These are phyloP conservation scores for Teratosphaeriaceae sp. DNA, from an alignment of 2,329 filamentous ascomycete genomes.

Conservation along the genomic window DNA sequence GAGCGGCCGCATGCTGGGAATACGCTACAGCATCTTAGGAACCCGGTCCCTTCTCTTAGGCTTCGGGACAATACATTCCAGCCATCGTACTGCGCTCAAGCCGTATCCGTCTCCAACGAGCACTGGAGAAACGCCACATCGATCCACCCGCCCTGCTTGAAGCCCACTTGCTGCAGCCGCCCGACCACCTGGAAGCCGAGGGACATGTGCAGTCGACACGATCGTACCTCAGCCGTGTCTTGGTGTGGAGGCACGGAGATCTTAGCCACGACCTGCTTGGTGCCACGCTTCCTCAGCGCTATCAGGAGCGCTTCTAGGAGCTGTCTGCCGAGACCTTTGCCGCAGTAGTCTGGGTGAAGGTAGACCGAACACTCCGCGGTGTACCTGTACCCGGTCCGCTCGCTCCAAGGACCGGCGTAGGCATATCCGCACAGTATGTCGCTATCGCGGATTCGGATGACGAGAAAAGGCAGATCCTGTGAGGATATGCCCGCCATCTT, in stretches of 20 bases:
- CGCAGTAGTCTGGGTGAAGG: conserved; percentile 11
- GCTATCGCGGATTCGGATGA: conserved; percentile 10
- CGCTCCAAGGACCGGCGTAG: conserved; percentile 12
- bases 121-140: too few species aligned
- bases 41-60: too few species aligned
- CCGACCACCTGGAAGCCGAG: conserved; percentile 13
- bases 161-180: conserved; percentile 13
- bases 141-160: conserved; percentile 13
- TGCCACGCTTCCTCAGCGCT: conserved; percentile 5
- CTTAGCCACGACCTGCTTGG: conserved; percentile 13
- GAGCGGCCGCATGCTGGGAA: too few species aligned
- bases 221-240: conserved; percentile 8
- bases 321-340: conserved; percentile 11
- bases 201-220: conserved; percentile 13
- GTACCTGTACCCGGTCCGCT: conserved; percentile 13
- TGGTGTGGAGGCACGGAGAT: conserved; percentile 15
- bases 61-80: too few species aligned
- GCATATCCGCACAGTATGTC: too few species aligned
- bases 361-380: conserved; percentile 14
- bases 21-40: too few species aligned
- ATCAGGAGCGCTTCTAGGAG: conserved; percentile 11
- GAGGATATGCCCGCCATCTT: conserved; percentile 6
- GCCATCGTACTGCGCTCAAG: too few species aligned
- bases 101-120: too few species aligned
- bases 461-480: conserved; percentile 11